Conservation (phyloP, 768 basidiomycete genomes). For the Serendipita sp. region DNA sequence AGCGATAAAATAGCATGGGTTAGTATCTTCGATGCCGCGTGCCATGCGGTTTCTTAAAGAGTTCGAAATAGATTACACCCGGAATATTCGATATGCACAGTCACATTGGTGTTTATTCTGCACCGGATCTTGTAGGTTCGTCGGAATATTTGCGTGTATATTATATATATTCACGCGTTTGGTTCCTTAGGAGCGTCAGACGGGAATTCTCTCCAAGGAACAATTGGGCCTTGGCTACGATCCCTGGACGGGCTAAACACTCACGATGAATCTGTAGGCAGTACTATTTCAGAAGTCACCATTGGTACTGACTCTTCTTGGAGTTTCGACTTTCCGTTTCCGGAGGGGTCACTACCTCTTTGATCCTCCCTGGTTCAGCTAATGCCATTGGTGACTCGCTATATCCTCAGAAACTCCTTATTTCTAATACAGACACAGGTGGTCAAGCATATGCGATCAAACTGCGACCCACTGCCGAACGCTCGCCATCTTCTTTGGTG, state of each 20-base stretch:
- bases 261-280: constrained; percentile 46
- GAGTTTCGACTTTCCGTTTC: constrained; percentile 52
- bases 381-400: constrained; percentile 51
- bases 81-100: constrained; percentile 53
- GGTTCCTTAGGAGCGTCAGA: constrained; percentile 30
- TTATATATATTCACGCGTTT: constrained; percentile 16
- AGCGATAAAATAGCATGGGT: constrained; percentile 49
- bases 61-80: constrained; percentile 12
- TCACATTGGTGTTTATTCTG: constrained; percentile 57
- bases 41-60: not conserved
- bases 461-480: constrained; percentile 48
- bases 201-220: constrained; percentile 48
- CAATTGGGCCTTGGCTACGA: constrained; percentile 63
- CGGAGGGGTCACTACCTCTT: constrained; percentile 76
- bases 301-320: not conserved
- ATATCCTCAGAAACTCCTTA: constrained; percentile 20
- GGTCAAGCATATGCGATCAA: constrained; percentile 73
- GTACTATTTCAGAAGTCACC: not conserved
- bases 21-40: not conserved
- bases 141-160: constrained; percentile 14
- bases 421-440: constrained; percentile 29
- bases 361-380: constrained; percentile 61
- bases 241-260: constrained; percentile 77
- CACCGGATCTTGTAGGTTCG: constrained; percentile 36
- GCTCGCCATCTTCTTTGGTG: constrained; percentile 50